phyloP scores from a whole-genome alignment of 2,329 filamentous ascomycete species.

The Rasamsonia emersonii region DNA sequence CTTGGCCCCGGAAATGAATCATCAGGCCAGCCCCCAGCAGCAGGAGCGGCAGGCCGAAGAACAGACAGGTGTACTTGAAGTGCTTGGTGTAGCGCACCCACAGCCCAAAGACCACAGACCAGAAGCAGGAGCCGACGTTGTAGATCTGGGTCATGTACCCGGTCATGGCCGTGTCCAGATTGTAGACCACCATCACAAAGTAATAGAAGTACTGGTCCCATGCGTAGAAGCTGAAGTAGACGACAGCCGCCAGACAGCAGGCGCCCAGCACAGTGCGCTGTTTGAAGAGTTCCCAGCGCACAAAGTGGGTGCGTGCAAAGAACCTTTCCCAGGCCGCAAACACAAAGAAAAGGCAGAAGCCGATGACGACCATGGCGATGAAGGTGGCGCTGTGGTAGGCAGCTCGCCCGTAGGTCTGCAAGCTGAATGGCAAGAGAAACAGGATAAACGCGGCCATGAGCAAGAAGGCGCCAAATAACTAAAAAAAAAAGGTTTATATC shows the following conservation, averaged over 20 bases:
- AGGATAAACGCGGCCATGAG: conserved; percentile 53
- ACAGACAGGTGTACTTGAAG: conserved; percentile 46
- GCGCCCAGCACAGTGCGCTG: conserved; percentile 45
- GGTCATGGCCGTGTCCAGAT: conserved; percentile 33
- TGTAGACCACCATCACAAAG: conserved; percentile 47
- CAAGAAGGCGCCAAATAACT: conserved; percentile 52
- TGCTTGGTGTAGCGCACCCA: conserved; percentile 41
- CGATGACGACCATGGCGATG: conserved; percentile 46
- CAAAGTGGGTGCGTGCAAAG: conserved; percentile 44
- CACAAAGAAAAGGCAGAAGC: conserved; percentile 42
- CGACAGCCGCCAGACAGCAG: conserved; percentile 39
- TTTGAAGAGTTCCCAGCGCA: conserved; percentile 45
- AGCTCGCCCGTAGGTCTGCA: conserved; percentile 34
- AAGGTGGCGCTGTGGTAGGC: conserved; percentile 40
- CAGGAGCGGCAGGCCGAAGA: conserved; percentile 44
- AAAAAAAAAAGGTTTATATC: too few relatives aligned
- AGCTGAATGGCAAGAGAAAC: conserved; percentile 58
- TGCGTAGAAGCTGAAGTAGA: conserved; percentile 44
- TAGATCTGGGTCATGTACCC: conserved; percentile 44
- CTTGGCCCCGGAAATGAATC: conserved; percentile 47
- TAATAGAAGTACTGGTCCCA: conserved; percentile 49
- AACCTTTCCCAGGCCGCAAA: conserved; percentile 51
- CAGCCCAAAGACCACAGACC: conserved; percentile 40
- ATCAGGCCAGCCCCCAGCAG: conserved; percentile 47
- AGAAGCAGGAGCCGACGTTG: conserved; percentile 48